Evolutionary conservation across 2,329 filamentous ascomycete species (phyloP), one percentile per base, ranked within the genome.

Genomic region (Colletotrichum sp.): DNA sequence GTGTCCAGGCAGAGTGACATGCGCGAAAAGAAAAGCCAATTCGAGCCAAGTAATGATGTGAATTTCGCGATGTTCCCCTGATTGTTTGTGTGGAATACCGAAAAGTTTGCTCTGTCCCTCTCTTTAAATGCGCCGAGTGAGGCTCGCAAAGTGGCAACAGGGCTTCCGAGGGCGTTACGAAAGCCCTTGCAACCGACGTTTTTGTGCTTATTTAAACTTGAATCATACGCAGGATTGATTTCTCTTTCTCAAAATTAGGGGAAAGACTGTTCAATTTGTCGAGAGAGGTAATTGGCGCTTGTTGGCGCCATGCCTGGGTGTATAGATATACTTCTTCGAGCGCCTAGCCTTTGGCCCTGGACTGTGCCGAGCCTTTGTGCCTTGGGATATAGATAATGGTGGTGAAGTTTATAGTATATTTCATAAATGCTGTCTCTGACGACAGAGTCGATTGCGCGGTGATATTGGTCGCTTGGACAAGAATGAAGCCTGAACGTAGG

Each of bases 381-480:
- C 43, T n/a, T 48, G 1, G 3, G 0, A 1, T n/a, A 22, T 22
- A 48, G 22, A 13, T 22, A n/a, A 22, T 4, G 0, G 3, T 52
- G 43, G 6, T 52, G n/a, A 22, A 52, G 2, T 2, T 8, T 52
- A n/a, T n/a, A 52, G 43, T 8, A 2, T 22, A 13, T 22, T 1
- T 13, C 12, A 13, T 52, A 10, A 52, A 52, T 52, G 12, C 1
- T 34, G 32, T 15, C 12, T 34, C 32, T 34, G 32, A 39, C 8
- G 8, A 18, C 4, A 8, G 5, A 6, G 16, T 43, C 36, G 16
- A 43, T 43, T 43, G 36, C 8, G 8, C 16, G 36, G 18, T 43
- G 16, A 18, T 5, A 9, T 43, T 13, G 8, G 36, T 43, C 32
- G 13, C 12, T 13, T 10, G 9, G 13, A 13, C 4, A 13, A 34